A percentile compares a stretch with the other conserved stretches of the same genome.
phyloP scores from a whole-genome alignment of 306 rosid genomes.

The Abrus precatorius region DNA sequence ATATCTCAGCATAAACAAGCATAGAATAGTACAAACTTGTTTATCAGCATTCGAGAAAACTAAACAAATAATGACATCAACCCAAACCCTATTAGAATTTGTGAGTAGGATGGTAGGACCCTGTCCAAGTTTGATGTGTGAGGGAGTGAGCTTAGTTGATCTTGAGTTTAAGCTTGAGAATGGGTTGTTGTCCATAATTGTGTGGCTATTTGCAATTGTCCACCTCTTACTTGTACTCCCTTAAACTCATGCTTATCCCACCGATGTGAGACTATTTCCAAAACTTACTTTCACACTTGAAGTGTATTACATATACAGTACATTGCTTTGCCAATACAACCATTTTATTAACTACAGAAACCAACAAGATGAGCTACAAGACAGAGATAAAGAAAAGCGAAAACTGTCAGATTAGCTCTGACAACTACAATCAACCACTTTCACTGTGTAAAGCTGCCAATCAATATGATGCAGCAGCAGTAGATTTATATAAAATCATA shows the following conservation, averaged over 20 bases:
- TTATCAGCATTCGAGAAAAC: conserved; percentile 3
- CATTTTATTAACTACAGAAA: conserved; percentile 23
- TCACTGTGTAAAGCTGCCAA: conserved; percentile 1
- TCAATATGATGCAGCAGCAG: conserved; percentile 10
- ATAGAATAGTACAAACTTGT: conserved; percentile 11
- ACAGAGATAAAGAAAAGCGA: conserved; percentile 29
- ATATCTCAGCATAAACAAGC: conserved; percentile 38
- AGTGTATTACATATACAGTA: conserved; percentile 1
- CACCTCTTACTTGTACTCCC: background rate
- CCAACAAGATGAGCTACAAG: conserved; percentile 15
- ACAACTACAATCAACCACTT: conserved; percentile 27
- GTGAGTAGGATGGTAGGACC: background rate
- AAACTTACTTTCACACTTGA: conserved; percentile 15
- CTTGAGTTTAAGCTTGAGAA: background rate
- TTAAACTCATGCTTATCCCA: background rate
- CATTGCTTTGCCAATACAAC: conserved; percentile 25
- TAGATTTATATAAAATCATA: background rate
- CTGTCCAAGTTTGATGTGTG: background rate
- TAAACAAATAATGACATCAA: conserved; percentile 33
- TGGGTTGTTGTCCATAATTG: background rate
- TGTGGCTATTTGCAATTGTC: background rate
- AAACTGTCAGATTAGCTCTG: conserved; percentile 6
- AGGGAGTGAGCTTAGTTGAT: conserved; percentile 7
- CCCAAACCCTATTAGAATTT: conserved; percentile 3
- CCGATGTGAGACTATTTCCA: background rate